Percentiles rank a stretch among this genome's conserved stretches.
Conservation (phyloP, 306 rosid genomes). For the Fagus crenata region DNA sequence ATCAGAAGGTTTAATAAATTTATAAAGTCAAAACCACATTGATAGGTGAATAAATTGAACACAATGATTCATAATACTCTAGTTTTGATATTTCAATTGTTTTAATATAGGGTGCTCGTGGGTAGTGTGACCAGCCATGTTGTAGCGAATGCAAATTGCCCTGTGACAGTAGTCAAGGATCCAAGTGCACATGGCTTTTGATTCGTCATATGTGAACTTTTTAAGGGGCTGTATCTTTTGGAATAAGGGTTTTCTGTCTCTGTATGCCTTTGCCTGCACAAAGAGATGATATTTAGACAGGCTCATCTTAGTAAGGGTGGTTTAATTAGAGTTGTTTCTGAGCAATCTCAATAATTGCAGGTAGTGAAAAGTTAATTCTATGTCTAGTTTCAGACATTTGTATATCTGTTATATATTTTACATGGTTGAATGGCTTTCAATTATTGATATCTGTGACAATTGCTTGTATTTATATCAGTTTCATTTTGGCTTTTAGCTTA, state of each 20-base stretch:
- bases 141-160: slow-evolving; percentile 44
- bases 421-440: slow-evolving; percentile 4
- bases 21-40: neutral
- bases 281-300: neutral
- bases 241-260: neutral
- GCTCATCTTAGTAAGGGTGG: neutral
- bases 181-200: slow-evolving; percentile 25
- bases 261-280: neutral
- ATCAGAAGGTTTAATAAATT: too few species aligned
- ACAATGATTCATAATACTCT: neutral
- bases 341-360: neutral
- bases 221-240: neutral
- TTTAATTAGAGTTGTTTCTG: neutral
- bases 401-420: slow-evolving; percentile 3
- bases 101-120: slow-evolving; percentile 45
- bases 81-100: neutral
- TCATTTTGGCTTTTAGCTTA: neutral
- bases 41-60: slow-evolving; percentile 6
- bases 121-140: slow-evolving; percentile 60
- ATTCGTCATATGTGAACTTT: slow-evolving; percentile 11
- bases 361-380: neutral
- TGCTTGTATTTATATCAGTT: neutral
- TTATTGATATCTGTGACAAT: neutral
- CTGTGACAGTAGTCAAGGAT: slow-evolving; percentile 50
- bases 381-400: slow-evolving; percentile 7